These are phyloP conservation scores for Acrocalymma vagum DNA, from an alignment of 2,329 filamentous ascomycete species.

Conservation along the genomic window DNA sequence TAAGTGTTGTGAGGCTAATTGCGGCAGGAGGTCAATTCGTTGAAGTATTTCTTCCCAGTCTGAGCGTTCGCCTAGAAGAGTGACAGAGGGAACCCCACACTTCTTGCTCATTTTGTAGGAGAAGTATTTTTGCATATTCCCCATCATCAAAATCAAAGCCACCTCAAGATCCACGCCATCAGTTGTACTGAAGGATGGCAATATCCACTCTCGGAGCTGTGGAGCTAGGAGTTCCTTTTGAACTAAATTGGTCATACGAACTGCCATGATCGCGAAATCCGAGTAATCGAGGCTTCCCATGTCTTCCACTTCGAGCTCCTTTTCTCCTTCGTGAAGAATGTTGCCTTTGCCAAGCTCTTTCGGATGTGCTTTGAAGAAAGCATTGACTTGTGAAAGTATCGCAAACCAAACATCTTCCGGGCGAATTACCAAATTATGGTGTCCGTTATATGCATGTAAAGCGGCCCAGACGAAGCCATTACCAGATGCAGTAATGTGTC, in stretches of 20 bases:
- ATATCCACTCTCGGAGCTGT: slow-evolving; percentile 22
- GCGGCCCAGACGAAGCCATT: slow-evolving; percentile 27
- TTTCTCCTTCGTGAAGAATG: slow-evolving; percentile 41
- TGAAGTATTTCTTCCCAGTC: slow-evolving; percentile 25
- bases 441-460: slow-evolving; percentile 22
- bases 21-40: slow-evolving; percentile 17
- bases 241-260: slow-evolving; percentile 12
- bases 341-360: slow-evolving; percentile 32
- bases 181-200: slow-evolving; percentile 28
- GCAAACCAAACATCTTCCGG: slow-evolving; percentile 39
- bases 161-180: slow-evolving; percentile 16
- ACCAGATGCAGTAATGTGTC: slow-evolving; percentile 5
- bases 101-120: neutral
- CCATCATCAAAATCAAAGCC: slow-evolving; percentile 28
- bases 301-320: slow-evolving; percentile 15
- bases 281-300: slow-evolving; percentile 8
- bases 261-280: slow-evolving; percentile 10
- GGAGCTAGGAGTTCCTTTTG: slow-evolving; percentile 17
- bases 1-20: slow-evolving; percentile 19
- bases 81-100: slow-evolving; percentile 30
- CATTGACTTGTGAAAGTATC: slow-evolving; percentile 31
- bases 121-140: slow-evolving; percentile 24
- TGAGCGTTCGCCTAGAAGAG: slow-evolving; percentile 21
- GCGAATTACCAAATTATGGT: slow-evolving; percentile 31
- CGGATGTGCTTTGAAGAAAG: slow-evolving; percentile 33